These are phyloP conservation scores for Botrytis paeoniae DNA, from an alignment of 2,329 filamentous ascomycete genomes.

Conservation along the genomic window DNA sequence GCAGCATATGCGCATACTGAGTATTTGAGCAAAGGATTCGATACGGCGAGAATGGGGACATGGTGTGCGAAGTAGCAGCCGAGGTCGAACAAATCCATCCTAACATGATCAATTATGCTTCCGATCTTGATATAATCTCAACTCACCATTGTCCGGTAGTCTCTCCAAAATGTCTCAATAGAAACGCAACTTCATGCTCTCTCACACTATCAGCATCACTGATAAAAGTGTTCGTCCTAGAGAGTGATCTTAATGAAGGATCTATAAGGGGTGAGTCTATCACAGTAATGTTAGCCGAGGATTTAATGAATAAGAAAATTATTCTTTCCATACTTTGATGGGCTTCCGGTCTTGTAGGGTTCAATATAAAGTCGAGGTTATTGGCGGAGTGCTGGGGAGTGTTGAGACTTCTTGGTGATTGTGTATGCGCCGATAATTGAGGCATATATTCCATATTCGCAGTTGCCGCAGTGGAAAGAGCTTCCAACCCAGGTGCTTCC, in stretches of 20 bases:
- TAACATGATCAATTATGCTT: slow-evolving; percentile 33
- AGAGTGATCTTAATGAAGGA: slow-evolving; percentile 38
- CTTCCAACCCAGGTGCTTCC: slow-evolving; percentile 51
- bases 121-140: neutral
- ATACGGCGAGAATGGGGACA: slow-evolving; percentile 55
- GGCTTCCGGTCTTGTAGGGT: slow-evolving; percentile 38
- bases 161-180: slow-evolving; percentile 59
- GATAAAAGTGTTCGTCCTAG: slow-evolving; percentile 6
- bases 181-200: slow-evolving; percentile 57
- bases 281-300: slow-evolving; percentile 33
- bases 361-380: slow-evolving; percentile 56
- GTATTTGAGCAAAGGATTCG: slow-evolving; percentile 47
- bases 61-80: slow-evolving; percentile 59
- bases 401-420: slow-evolving; percentile 26
- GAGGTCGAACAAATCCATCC: slow-evolving; percentile 53
- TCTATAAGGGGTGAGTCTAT: slow-evolving; percentile 45
- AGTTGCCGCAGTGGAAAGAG: slow-evolving; percentile 51
- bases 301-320: neutral
- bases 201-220: slow-evolving; percentile 36
- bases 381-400: slow-evolving; percentile 36
- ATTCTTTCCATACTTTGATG: slow-evolving; percentile 24
- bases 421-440: slow-evolving; percentile 26
- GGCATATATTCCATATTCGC: slow-evolving; percentile 39
- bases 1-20: slow-evolving; percentile 60
- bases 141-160: slow-evolving; percentile 55